Conservation (phyloP, 2,329 filamentous ascomycete species). For the Helotiales sp. region DNA sequence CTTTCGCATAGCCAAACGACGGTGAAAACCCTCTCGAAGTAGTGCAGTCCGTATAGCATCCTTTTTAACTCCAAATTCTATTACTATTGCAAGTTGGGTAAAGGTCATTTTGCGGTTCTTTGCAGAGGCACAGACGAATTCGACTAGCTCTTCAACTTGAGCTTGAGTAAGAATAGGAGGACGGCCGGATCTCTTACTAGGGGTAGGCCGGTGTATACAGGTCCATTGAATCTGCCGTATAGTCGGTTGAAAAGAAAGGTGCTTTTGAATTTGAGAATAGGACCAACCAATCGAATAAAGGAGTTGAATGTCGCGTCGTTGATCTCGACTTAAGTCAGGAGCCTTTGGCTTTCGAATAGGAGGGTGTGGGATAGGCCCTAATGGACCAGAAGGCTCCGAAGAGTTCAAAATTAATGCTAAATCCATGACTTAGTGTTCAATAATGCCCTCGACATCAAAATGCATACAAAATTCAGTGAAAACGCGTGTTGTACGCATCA, state of each 20-base stretch:
- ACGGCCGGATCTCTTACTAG: conserved; percentile 3
- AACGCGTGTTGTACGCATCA: too few relatives aligned
- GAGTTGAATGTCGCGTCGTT: background rate
- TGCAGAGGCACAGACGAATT: conserved; percentile 13
- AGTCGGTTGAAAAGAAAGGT: background rate
- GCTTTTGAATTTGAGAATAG: background rate
- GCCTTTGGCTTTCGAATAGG: background rate
- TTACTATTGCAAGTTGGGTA: background rate
- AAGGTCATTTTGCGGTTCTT: conserved; percentile 15
- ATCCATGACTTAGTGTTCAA: too few relatives aligned
- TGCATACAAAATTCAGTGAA: too few relatives aligned
- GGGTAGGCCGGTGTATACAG: background rate
- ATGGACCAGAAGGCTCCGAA: too few relatives aligned
- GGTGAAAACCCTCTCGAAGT: conserved; percentile 12
- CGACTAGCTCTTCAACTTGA: conserved; percentile 18
- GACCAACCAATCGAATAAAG: conserved; percentile 2
- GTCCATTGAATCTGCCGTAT: background rate
- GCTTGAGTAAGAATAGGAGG: conserved; percentile 18
- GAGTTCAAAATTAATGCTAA: too few relatives aligned
- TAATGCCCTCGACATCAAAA: too few relatives aligned
- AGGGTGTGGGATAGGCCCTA: too few relatives aligned
- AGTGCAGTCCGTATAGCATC: conserved; percentile 16
- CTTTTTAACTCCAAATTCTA: conserved; percentile 18
- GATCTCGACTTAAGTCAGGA: background rate
- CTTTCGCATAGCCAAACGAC: conserved; percentile 14